These are phyloP conservation scores for Cladosporium colombiae DNA, from an alignment of 2,329 filamentous ascomycete genomes.

Conservation along the genomic window DNA sequence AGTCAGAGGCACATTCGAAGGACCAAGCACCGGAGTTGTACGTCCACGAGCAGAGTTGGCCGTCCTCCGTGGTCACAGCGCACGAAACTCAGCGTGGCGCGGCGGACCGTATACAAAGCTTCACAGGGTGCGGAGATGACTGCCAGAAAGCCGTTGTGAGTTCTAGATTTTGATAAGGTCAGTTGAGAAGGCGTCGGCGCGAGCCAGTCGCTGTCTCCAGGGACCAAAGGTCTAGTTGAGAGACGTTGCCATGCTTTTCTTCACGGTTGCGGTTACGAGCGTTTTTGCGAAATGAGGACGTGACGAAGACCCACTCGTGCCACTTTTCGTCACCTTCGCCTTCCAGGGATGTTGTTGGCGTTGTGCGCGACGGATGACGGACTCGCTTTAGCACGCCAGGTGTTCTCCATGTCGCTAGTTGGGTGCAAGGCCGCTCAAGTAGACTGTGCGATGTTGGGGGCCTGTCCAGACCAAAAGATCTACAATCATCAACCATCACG, in stretches of 20 bases:
- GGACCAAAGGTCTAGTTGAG: background rate
- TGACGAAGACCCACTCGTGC: slow-evolving; percentile 9
- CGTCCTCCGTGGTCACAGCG: background rate
- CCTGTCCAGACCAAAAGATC: slow-evolving; percentile 9
- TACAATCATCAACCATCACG: background rate
- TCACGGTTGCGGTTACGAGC: background rate
- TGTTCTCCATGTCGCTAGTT: background rate
- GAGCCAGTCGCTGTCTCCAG: background rate
- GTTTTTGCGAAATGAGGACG: slow-evolving; percentile 16
- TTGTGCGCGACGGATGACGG: background rate
- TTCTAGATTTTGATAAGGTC: background rate
- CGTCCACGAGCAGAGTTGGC: background rate
- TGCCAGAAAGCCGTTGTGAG: background rate
- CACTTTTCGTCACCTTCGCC: background rate
- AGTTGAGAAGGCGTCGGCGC: background rate
- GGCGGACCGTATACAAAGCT: background rate
- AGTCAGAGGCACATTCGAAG: background rate
- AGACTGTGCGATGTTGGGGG: slow-evolving; percentile 5
- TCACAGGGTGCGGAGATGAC: background rate
- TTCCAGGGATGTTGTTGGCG: background rate
- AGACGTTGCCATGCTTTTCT: background rate
- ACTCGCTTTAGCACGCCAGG: background rate
- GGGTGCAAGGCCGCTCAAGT: background rate
- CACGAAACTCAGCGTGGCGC: background rate
- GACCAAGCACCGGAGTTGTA: background rate